phyloP scores from a whole-genome alignment of 2,329 filamentous ascomycete species.

The Cordyceps cateniannulata region DNA sequence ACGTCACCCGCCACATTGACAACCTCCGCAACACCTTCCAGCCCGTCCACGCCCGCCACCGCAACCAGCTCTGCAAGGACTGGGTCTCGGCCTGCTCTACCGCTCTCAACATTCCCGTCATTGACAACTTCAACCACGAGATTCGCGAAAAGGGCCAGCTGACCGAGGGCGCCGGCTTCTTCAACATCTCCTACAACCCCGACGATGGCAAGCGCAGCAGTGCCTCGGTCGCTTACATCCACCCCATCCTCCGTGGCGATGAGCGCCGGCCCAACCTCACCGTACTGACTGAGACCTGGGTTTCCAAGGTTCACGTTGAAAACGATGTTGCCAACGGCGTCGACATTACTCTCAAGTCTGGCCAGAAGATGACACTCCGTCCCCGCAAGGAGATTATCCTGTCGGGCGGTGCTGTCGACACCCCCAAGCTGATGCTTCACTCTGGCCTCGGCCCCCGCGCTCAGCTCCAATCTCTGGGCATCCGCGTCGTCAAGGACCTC shows the following conservation, averaged over 20 bases:
- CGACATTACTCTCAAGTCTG: conserved; percentile 53
- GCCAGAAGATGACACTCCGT: conserved; percentile 47
- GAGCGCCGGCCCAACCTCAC: conserved; percentile 80
- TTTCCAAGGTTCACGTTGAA: conserved; percentile 70
- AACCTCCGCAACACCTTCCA: conserved; percentile 86
- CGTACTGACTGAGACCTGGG: conserved; percentile 81
- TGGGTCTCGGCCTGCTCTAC: conserved; percentile 78
- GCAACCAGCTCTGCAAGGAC: conserved; percentile 86
- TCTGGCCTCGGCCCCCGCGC: conserved; percentile 50
- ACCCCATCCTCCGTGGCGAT: conserved; percentile 78
- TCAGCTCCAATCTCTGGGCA: conserved; percentile 47
- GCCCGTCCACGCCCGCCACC: conserved; percentile 76
- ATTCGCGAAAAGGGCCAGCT: conserved; percentile 68
- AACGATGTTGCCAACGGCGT: conserved; percentile 68
- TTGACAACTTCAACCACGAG: conserved; percentile 80
- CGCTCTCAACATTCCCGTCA: conserved; percentile 72
- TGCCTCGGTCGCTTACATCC: conserved; percentile 86
- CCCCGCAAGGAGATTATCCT: conserved; percentile 73
- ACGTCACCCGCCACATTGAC: conserved; percentile 73
- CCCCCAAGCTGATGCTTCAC: conserved; percentile 58
- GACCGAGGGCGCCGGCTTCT: conserved; percentile 76
- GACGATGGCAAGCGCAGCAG: conserved; percentile 79
- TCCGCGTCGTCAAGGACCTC: conserved; percentile 50
- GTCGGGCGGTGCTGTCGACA: conserved; percentile 75
- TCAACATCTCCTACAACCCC: conserved; percentile 86